A percentile compares a stretch with the other conserved stretches of the same genome.
Evolutionary conservation across 208 protist species (phyloP).

Genomic region (Wallacemonas rigidus): DNA sequence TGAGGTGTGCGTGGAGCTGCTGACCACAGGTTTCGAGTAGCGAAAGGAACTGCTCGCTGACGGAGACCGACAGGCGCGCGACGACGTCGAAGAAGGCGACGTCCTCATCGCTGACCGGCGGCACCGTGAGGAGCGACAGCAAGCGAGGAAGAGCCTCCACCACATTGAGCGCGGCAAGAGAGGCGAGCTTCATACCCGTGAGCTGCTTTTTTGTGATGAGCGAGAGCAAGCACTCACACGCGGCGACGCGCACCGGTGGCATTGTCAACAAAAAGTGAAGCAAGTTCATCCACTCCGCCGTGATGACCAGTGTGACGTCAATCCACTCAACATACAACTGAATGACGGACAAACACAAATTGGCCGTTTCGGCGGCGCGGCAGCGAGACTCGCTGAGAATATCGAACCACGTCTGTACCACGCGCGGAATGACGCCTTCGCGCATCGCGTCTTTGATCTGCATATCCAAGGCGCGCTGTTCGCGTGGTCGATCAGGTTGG

Average conservation of each 20-base stretch:
- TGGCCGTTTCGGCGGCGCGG: slow-evolving; percentile 48
- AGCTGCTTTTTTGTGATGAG: slow-evolving; percentile 85
- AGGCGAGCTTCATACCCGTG: slow-evolving; percentile 64
- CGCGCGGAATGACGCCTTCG: slow-evolving; percentile 54
- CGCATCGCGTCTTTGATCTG: slow-evolving; percentile 83
- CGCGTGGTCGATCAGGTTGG: slow-evolving; percentile 45
- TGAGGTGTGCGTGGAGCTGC: not conserved
- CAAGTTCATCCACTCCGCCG: slow-evolving; percentile 69
- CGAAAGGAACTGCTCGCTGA: slow-evolving; percentile 62
- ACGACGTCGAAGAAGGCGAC: slow-evolving; percentile 56
- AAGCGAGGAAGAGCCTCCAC: slow-evolving; percentile 61
- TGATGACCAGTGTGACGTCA: slow-evolving; percentile 63
- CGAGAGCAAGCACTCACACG: slow-evolving; percentile 62
- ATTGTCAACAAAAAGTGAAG: slow-evolving; percentile 65
- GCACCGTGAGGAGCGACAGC: slow-evolving; percentile 51
- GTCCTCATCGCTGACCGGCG: slow-evolving; percentile 46
- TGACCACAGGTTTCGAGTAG: slow-evolving; percentile 46
- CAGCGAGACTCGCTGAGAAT: slow-evolving; percentile 54
- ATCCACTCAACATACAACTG: slow-evolving; percentile 87
- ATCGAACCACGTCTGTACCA: slow-evolving; percentile 60
- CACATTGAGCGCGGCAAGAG: slow-evolving; percentile 53
- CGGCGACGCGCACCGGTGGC: slow-evolving; percentile 37
- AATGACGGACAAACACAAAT: slow-evolving; percentile 56
- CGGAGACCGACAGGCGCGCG: slow-evolving; percentile 42
- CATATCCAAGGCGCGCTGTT: slow-evolving; percentile 71